Evolutionary conservation across 495 filamentous ascomycete species (phyloP).

Genomic region (Daldinia caldariorum): DNA sequence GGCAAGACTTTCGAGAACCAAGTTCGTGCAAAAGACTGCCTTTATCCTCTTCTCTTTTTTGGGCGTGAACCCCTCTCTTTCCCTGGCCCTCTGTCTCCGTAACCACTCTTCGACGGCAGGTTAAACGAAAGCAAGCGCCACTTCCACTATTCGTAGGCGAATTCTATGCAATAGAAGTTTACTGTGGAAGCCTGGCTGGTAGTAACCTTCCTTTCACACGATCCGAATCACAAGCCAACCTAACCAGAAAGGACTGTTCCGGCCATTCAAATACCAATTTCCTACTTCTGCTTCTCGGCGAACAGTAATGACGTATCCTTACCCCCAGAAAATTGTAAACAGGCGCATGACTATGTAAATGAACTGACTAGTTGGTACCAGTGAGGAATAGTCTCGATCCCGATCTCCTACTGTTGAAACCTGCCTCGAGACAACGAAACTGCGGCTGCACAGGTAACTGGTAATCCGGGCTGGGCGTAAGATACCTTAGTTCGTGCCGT

Average conservation of each 20-base stretch:
- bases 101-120: slow-evolving; percentile 7
- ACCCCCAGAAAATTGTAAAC: slow-evolving; percentile 18
- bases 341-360: slow-evolving; percentile 35
- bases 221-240: slow-evolving; percentile 30
- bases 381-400: not conserved
- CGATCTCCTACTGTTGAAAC: slow-evolving; percentile 16
- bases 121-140: not conserved
- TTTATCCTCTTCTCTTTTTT: slow-evolving; percentile 27
- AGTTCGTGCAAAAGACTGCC: slow-evolving; percentile 10
- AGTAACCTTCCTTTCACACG: not conserved
- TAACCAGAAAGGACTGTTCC: slow-evolving; percentile 12
- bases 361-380: slow-evolving; percentile 5
- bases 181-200: slow-evolving; percentile 22
- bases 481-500: slow-evolving; percentile 24
- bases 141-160: slow-evolving; percentile 3
- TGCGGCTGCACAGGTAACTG: slow-evolving; percentile 9
- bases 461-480: slow-evolving; percentile 19
- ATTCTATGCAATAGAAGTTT: slow-evolving; percentile 4
- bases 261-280: slow-evolving; percentile 27
- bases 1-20: not conserved
- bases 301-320: slow-evolving; percentile 26
- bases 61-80: slow-evolving; percentile 8
- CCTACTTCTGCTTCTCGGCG: slow-evolving; percentile 20
- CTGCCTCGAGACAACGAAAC: slow-evolving; percentile 4
- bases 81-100: slow-evolving; percentile 5